These are phyloP conservation scores for Rhytidhysteron rufulum DNA, from an alignment of 2,329 filamentous ascomycete species.

Conservation along the genomic window DNA sequence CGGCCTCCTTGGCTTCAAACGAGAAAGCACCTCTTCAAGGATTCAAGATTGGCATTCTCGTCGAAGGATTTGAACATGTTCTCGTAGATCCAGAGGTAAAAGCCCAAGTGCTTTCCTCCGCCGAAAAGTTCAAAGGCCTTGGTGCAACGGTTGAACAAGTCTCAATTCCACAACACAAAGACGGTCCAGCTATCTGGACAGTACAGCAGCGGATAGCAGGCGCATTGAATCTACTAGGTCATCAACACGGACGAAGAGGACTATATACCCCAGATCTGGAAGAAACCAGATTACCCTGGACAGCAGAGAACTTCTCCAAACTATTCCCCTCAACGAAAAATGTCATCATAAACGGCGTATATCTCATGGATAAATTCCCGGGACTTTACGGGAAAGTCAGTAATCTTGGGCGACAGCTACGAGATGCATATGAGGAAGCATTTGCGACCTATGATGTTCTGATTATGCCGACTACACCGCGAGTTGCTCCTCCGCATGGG, in stretches of 20 bases:
- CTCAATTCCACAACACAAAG: slow-evolving; percentile 47
- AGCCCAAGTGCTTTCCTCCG: slow-evolving; percentile 41
- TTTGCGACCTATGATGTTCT: slow-evolving; percentile 44
- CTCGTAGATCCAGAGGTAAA: slow-evolving; percentile 40
- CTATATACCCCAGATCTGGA: slow-evolving; percentile 52
- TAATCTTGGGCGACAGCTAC: slow-evolving; percentile 46
- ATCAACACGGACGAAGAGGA: slow-evolving; percentile 43
- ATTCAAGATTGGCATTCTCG: slow-evolving; percentile 32
- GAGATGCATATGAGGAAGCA: slow-evolving; percentile 44
- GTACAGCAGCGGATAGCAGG: slow-evolving; percentile 39
- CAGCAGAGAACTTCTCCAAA: slow-evolving; percentile 42
- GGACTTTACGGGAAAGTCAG: slow-evolving; percentile 47
- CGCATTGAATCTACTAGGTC: slow-evolving; percentile 41
- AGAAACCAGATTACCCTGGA: too few relatives aligned
- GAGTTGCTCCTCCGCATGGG: slow-evolving; percentile 45
- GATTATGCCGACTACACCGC: slow-evolving; percentile 49
- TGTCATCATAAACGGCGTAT: slow-evolving; percentile 51
- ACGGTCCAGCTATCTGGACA: slow-evolving; percentile 51
- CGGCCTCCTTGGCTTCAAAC: too few relatives aligned
- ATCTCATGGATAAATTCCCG: slow-evolving; percentile 44
- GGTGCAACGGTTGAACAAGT: slow-evolving; percentile 51
- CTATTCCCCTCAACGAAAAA: slow-evolving; percentile 51
- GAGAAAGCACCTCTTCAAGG: slow-evolving; percentile 36
- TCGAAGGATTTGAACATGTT: slow-evolving; percentile 22
- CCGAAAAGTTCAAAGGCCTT: slow-evolving; percentile 39